These are phyloP conservation scores for Trypanosoma vivax DNA, from an alignment of 208 protist genomes.

Conservation along the genomic window DNA sequence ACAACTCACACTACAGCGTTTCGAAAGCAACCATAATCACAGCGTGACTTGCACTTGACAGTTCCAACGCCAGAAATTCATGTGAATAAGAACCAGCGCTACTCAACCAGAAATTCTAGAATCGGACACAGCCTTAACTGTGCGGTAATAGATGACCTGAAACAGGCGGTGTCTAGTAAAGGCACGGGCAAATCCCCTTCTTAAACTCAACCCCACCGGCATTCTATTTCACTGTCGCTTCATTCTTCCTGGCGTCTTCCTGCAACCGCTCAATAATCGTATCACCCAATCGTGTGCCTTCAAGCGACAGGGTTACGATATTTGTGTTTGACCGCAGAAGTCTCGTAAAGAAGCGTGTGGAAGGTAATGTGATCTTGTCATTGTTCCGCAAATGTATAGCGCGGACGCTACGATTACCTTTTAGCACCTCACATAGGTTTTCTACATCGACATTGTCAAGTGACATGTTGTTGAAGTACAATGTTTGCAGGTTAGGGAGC, in stretches of 20 bases:
- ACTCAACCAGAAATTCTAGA: no score
- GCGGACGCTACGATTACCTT: slow-evolving; percentile 34
- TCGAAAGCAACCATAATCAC: no score
- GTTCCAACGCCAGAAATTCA: no score
- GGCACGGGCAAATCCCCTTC: no score
- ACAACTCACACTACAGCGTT: no score
- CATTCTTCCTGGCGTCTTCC: slow-evolving; percentile 28
- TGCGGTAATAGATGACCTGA: no score
- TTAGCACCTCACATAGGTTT: slow-evolving; percentile 61
- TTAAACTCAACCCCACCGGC: no score
- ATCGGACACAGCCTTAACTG: no score
- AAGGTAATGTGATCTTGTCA: slow-evolving; percentile 67
- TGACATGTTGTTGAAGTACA: slow-evolving; percentile 85
- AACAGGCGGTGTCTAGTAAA: no score
- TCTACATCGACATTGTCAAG: slow-evolving; percentile 78
- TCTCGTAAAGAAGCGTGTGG: slow-evolving; percentile 62
- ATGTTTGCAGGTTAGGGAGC: slow-evolving; percentile 50
- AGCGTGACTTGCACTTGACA: no score
- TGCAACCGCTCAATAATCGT: slow-evolving; percentile 46
- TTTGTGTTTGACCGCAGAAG: slow-evolving; percentile 55
- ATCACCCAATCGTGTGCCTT: slow-evolving; percentile 62
- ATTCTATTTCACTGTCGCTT: slow-evolving; percentile 2
- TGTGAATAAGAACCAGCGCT: no score
- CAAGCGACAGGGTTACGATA: slow-evolving; percentile 48
- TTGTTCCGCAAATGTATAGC: slow-evolving; percentile 74